A percentile compares a stretch with the other conserved stretches of the same genome.
phyloP scores from a whole-genome alignment of 164 flowering plant species.

The Aristolochia californica region DNA sequence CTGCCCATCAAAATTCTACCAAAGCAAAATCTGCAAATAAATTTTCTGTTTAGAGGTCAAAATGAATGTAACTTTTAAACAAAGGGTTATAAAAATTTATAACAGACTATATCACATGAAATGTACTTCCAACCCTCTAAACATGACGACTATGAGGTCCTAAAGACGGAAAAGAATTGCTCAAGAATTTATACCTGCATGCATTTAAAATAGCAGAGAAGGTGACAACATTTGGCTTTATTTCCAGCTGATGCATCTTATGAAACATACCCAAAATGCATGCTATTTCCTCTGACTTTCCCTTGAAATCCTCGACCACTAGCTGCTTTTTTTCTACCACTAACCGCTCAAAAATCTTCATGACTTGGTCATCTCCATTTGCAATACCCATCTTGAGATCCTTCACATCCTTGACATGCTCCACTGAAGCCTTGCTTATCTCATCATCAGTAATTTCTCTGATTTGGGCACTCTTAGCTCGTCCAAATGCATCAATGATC shows the following conservation, averaged over 20 bases:
- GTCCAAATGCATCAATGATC: slow-evolving; percentile 91
- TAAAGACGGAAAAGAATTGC: neutral
- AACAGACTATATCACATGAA: too few relatives aligned
- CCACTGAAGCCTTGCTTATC: slow-evolving; percentile 16
- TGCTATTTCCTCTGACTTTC: slow-evolving; percentile 40
- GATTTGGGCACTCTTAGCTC: slow-evolving; percentile 26
- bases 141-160: too few relatives aligned
- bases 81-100: too few relatives aligned
- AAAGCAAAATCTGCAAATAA: too few relatives aligned
- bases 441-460: slow-evolving; percentile 13
- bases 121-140: too few relatives aligned
- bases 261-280: slow-evolving; percentile 70
- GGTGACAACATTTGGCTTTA: slow-evolving; percentile 96
- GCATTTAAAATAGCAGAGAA: slow-evolving; percentile 97
- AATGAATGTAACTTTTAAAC: too few relatives aligned
- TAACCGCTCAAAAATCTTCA: slow-evolving; percentile 54
- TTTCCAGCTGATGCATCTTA: slow-evolving; percentile 82
- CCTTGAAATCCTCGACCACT: slow-evolving; percentile 24
- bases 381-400: slow-evolving; percentile 7
- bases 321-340: slow-evolving; percentile 34
- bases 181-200: slow-evolving; percentile 60
- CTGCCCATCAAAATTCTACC: too few relatives aligned
- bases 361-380: slow-evolving; percentile 34
- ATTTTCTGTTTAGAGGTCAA: too few relatives aligned
- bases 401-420: slow-evolving; percentile 11